Percentiles rank a stretch among this genome's conserved stretches.
phyloP scores from a whole-genome alignment of 345 rosid species.

The Lepidium sativum region DNA sequence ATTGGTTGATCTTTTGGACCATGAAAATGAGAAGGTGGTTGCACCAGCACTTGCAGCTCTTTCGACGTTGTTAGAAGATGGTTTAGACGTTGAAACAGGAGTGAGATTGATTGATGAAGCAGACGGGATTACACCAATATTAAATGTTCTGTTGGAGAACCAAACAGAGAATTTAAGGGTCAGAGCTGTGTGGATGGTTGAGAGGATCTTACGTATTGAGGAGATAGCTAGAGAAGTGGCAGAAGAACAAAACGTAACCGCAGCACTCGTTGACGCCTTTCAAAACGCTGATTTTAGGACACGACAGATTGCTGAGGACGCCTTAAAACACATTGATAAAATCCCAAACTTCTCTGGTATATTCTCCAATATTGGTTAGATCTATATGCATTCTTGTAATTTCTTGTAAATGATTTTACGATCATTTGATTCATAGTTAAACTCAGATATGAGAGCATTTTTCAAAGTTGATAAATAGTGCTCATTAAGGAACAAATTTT shows the following conservation, averaged over 20 bases:
- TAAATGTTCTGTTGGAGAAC: constrained; percentile 63
- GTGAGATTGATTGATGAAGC: constrained; percentile 50
- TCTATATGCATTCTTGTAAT: background rate
- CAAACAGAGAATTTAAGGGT: constrained; percentile 60
- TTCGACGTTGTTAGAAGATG: constrained; percentile 78
- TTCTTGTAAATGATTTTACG: constrained; percentile 9
- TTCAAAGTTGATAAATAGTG: constrained; percentile 6
- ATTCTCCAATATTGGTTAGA: constrained; percentile 48
- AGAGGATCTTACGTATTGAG: constrained; percentile 72
- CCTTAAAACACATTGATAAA: constrained; percentile 77
- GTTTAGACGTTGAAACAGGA: constrained; percentile 65
- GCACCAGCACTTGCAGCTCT: constrained; percentile 86
- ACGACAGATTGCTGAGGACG: constrained; percentile 81
- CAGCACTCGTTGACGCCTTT: constrained; percentile 89
- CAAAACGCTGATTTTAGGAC: constrained; percentile 84
- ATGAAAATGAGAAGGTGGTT: constrained; percentile 80
- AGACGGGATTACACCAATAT: constrained; percentile 62
- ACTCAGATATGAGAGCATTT: background rate
- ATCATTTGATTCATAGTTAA: background rate
- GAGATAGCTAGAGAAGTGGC: constrained; percentile 70
- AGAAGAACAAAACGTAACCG: constrained; percentile 62
- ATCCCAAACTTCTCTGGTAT: constrained; percentile 94
- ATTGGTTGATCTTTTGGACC: constrained; percentile 82
- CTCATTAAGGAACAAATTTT: background rate
- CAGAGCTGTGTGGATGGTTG: constrained; percentile 82